Conservation (phyloP, 306 rosid genomes). For the Trichosanthes truncata region DNA sequence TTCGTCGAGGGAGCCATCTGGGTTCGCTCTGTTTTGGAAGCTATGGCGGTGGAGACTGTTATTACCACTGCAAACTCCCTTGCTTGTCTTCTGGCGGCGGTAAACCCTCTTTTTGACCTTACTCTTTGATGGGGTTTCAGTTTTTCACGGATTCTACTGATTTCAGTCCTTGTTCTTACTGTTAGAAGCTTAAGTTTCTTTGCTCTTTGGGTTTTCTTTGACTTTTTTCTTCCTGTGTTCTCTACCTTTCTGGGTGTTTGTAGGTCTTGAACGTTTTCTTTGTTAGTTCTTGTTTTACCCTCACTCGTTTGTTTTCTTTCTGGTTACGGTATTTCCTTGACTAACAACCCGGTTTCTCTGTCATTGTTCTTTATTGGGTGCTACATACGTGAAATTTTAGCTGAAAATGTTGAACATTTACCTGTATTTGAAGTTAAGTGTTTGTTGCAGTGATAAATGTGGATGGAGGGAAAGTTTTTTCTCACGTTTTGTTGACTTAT, state of each 20-base stretch:
- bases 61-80: slow-evolving; percentile 38
- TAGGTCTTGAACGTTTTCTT: background rate
- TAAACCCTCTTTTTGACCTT: background rate
- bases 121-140: background rate
- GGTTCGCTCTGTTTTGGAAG: slow-evolving; percentile 31
- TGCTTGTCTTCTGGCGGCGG: slow-evolving; percentile 45
- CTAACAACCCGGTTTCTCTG: background rate
- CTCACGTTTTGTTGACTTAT: background rate
- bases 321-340: background rate
- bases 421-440: background rate
- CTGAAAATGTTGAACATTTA: background rate
- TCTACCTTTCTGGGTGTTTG: background rate
- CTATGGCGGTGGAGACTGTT: slow-evolving; percentile 34
- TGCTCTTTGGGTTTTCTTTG: background rate
- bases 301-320: slow-evolving; percentile 1
- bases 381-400: background rate
- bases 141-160: background rate
- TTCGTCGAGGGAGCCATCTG: slow-evolving; percentile 17
- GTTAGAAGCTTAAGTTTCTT: background rate
- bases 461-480: background rate
- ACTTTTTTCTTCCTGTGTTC: background rate
- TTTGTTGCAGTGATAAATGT: background rate
- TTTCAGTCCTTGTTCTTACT: background rate
- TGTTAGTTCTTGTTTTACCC: background rate
- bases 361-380: background rate